These are phyloP conservation scores for Leccinum subgranulosum DNA, from an alignment of 768 basidiomycete genomes.

Conservation along the genomic window DNA sequence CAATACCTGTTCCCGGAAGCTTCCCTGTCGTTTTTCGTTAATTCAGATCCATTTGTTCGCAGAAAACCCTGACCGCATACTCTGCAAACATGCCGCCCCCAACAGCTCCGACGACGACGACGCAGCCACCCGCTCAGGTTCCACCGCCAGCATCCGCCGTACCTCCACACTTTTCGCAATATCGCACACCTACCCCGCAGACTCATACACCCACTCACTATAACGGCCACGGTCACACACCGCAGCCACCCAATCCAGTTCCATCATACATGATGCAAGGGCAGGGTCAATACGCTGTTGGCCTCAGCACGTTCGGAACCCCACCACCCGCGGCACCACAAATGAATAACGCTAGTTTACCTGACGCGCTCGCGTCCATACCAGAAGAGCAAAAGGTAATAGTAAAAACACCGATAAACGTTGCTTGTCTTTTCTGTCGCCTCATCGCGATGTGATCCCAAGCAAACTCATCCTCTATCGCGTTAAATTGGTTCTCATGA, in stretches of 20 bases:
- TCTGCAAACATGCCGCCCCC: constrained; percentile 25
- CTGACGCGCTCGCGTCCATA: constrained; percentile 55
- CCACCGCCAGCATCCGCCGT: constrained; percentile 38
- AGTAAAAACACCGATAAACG: constrained; percentile 16
- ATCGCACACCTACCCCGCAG: constrained; percentile 36
- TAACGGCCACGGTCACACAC: constrained; percentile 27
- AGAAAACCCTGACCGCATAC: constrained; percentile 66
- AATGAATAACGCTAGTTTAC: constrained; percentile 28
- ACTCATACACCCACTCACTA: constrained; percentile 27
- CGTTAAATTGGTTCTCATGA: constrained; percentile 12
- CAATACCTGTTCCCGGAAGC: too few relatives aligned
- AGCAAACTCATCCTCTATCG: neutral
- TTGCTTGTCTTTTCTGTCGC: constrained; percentile 2
- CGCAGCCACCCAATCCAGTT: constrained; percentile 23
- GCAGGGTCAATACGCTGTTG: constrained; percentile 17
- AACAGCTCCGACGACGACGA: constrained; percentile 15
- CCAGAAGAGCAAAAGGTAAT: constrained; percentile 68
- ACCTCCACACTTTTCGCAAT: constrained; percentile 40
- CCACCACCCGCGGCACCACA: constrained; percentile 24
- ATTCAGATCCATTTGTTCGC: constrained; percentile 5
- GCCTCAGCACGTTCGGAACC: constrained; percentile 16
- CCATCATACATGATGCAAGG: constrained; percentile 16
- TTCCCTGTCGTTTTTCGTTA: neutral
- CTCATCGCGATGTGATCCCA: neutral
- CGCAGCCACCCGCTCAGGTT: constrained; percentile 20